Evolutionary conservation across 2,329 filamentous ascomycete genomes (phyloP).

Genomic region (Claviceps sp.): DNA sequence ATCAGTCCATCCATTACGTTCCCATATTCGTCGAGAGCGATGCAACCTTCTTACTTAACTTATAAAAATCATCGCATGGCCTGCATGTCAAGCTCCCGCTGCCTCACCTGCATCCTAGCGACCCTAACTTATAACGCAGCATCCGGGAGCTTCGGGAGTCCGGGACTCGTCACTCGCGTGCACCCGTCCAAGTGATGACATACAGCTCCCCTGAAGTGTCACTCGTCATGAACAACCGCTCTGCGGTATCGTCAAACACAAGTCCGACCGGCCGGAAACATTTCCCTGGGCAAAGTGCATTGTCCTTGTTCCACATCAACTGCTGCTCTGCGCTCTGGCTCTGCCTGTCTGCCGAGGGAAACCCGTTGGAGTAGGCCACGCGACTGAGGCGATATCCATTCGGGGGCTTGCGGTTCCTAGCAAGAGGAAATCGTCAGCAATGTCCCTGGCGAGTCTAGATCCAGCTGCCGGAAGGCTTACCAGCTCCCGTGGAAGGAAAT

Average conservation of each 20-base stretch:
- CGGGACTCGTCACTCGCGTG: too few species aligned
- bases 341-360: conserved; percentile 17
- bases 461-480: conserved; percentile 5
- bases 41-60: too few species aligned
- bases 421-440: background rate
- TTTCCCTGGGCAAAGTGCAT: conserved; percentile 26
- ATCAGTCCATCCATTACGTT: too few species aligned
- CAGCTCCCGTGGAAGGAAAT: conserved; percentile 53
- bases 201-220: conserved; percentile 44
- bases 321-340: conserved; percentile 30
- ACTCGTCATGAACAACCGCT: conserved; percentile 37
- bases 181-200: conserved; percentile 19
- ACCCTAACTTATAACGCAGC: too few species aligned
- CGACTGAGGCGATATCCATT: conserved; percentile 26
- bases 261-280: conserved; percentile 43
- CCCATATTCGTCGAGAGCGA: too few species aligned
- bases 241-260: conserved; percentile 21
- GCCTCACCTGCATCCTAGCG: too few species aligned
- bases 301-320: conserved; percentile 37
- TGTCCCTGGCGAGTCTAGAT: background rate
- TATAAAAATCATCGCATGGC: too few species aligned
- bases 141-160: too few species aligned
- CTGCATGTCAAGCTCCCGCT: too few species aligned
- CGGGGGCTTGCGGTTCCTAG: conserved; percentile 19
- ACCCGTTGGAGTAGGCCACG: conserved; percentile 23